phyloP scores from a whole-genome alignment of 2,329 filamentous ascomycete genomes.

The Colletotrichum tabaci region DNA sequence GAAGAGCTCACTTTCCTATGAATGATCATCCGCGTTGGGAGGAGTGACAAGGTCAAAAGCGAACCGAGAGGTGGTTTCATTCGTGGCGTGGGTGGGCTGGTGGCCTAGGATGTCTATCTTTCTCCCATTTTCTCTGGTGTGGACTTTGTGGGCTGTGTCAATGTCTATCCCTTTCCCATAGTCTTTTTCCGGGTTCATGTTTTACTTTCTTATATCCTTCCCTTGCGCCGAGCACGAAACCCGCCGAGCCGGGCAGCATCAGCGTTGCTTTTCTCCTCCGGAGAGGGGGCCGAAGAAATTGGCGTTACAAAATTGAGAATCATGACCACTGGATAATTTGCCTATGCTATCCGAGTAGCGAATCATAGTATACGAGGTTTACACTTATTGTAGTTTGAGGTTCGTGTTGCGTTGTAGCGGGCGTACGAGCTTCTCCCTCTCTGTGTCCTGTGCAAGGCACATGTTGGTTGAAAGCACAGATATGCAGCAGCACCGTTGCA shows the following conservation, averaged over 20 bases:
- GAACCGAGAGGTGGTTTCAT: background rate
- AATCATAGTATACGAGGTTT: too few species aligned
- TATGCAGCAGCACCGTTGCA: background rate
- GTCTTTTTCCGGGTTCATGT: background rate
- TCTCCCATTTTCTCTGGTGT: background rate
- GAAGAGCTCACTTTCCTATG: constrained; percentile 10
- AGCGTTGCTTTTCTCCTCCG: constrained; percentile 36
- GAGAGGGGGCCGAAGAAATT: constrained; percentile 8
- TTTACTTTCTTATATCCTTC: background rate
- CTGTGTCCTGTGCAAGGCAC: background rate
- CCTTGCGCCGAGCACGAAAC: constrained; percentile 21
- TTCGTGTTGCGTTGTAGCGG: background rate
- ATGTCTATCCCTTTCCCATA: background rate
- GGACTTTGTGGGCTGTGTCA: background rate
- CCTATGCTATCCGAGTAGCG: background rate
- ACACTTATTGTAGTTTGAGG: background rate
- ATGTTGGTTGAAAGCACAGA: background rate
- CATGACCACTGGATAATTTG: background rate
- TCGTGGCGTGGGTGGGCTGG: background rate
- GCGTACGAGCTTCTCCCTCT: background rate
- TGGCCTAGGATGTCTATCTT: background rate
- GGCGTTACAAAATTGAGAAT: constrained; percentile 33
- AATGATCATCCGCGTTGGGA: background rate
- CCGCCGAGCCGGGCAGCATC: constrained; percentile 37
- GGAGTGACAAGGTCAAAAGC: background rate